Evolutionary conservation across 768 basidiomycete genomes (phyloP), one percentile per base, ranked within the genome.

Genomic region (Saitozyma podzolica): DNA sequence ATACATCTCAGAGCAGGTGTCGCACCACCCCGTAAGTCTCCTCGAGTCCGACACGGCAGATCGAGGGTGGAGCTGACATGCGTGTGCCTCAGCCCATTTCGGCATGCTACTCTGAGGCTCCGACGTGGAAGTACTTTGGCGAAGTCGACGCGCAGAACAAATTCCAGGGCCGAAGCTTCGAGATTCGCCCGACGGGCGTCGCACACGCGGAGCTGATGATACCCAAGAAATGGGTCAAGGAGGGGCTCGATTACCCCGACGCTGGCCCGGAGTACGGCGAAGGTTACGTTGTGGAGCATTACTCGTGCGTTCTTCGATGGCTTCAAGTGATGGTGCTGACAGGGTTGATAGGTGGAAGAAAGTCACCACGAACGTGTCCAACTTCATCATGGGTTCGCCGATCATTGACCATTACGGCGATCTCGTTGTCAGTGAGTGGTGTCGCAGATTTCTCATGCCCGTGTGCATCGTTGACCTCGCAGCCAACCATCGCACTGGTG

Each of bases 131-230:
- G 61, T 98, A 96, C 78, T 96, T 85, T 65, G 92, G 93, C 50
- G 78, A 92, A 87, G 94, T 97, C 57, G 94, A 96, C 73, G 94
- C 94, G 3, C 92, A 96, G 79, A 94, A 93, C 78, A 95, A 88
- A 80, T 96, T 98, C 79, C 88, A 92, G 84, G 94, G 94, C 48
- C 92, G 93, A 78, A 91, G 89, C 0, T 97, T 98, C 74, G 94
- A 98, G 82, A 96, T 97, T 69, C 82, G 91, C 29, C 94, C 94
- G 1, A 97, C 93, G 2, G 94, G 94, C n/a, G 83, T 92, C 9
- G 94, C 93, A 0, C 94, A 97, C 69, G 88, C 85, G 6, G 89
- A 95, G 50, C 82, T 98, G 9, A 80, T 89, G 16, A 78, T 97
- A 4, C 89, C 92, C 0, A 82, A 84, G 54, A 86, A 86, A 10